phyloP scores from a whole-genome alignment of 192 early-diverging fungal genomes.

The Umbelopsis isabellina region DNA sequence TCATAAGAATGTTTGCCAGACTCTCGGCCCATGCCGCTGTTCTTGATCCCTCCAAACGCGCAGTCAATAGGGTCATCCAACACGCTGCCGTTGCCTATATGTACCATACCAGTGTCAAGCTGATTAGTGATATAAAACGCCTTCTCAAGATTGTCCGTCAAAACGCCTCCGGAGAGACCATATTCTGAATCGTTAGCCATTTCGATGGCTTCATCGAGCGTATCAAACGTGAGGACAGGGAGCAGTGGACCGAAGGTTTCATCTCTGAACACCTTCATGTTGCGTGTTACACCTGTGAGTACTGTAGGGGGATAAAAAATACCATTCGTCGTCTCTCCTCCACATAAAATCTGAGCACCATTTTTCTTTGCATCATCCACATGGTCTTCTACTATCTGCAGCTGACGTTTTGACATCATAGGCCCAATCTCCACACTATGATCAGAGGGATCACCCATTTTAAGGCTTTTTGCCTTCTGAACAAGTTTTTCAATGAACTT shows the following conservation, averaged over 20 bases:
- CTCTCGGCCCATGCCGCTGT: conserved; percentile 55
- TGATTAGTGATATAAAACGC: conserved; percentile 50
- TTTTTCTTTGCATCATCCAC: conserved; percentile 47
- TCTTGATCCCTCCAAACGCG: conserved; percentile 65
- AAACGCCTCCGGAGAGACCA: conserved; percentile 56
- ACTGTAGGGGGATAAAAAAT: conserved; percentile 61
- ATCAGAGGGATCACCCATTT: conserved; percentile 56
- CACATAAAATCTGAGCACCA: conserved; percentile 1
- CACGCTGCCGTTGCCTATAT: conserved; percentile 62
- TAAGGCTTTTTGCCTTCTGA: conserved; percentile 35
- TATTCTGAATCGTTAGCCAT: conserved; percentile 62
- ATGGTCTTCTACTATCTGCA: conserved; percentile 61
- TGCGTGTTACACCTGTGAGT: conserved; percentile 65
- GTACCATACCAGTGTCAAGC: conserved; percentile 56
- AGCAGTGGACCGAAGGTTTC: conserved; percentile 95
- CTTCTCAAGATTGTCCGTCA: conserved; percentile 52
- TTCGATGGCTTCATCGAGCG: conserved; percentile 64
- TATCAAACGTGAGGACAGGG: conserved; percentile 72
- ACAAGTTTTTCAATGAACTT: conserved; percentile 49
- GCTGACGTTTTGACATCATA: conserved; percentile 54
- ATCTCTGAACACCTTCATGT: conserved; percentile 62
- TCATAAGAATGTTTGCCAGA: conserved; percentile 53
- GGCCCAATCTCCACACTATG: conserved; percentile 51
- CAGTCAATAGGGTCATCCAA: conserved; percentile 46
- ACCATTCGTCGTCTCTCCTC: neutral